A percentile compares a stretch with the other conserved stretches of the same genome.
These are phyloP conservation scores for Kwoniella dejecticola DNA, from an alignment of 768 basidiomycete genomes.

Conservation along the genomic window DNA sequence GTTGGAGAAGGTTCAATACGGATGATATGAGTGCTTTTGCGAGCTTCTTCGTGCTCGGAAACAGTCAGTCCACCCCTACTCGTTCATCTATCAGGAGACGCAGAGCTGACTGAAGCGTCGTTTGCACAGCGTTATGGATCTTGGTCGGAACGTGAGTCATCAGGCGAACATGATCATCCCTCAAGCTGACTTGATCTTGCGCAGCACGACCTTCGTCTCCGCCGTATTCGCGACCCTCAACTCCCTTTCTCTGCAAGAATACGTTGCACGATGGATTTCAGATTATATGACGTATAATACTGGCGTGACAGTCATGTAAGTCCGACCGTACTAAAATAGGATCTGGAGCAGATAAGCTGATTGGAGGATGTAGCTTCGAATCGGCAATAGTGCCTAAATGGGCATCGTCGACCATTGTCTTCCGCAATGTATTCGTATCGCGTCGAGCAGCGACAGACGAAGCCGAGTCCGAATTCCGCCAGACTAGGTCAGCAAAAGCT, in stretches of 20 bases:
- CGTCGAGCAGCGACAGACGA: conserved; percentile 63
- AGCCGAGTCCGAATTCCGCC: conserved; percentile 54
- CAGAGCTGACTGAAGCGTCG: conserved; percentile 12
- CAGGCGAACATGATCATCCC: not conserved
- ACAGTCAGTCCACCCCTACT: conserved; percentile 58
- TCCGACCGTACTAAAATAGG: conserved; percentile 2
- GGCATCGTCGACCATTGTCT: conserved; percentile 92
- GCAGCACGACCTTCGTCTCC: conserved; percentile 89
- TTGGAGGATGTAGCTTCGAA: conserved; percentile 65
- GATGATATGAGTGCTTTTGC: conserved; percentile 97
- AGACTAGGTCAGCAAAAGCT: conserved; percentile 22
- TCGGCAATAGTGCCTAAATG: conserved; percentile 97
- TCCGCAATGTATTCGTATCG: conserved; percentile 94
- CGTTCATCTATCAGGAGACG: not conserved
- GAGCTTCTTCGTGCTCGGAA: conserved; percentile 93
- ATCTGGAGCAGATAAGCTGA: conserved; percentile 3
- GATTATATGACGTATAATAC: conserved; percentile 91
- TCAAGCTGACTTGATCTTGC: not conserved
- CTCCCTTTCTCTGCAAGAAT: conserved; percentile 69
- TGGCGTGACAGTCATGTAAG: conserved; percentile 78
- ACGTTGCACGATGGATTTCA: conserved; percentile 82
- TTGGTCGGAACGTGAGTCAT: conserved; percentile 81
- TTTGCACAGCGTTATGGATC: conserved; percentile 73
- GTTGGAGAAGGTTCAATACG: conserved; percentile 90
- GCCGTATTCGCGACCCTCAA: conserved; percentile 87